Conservation (phyloP, 495 filamentous ascomycete species). For the Durotheca rogersii region DNA sequence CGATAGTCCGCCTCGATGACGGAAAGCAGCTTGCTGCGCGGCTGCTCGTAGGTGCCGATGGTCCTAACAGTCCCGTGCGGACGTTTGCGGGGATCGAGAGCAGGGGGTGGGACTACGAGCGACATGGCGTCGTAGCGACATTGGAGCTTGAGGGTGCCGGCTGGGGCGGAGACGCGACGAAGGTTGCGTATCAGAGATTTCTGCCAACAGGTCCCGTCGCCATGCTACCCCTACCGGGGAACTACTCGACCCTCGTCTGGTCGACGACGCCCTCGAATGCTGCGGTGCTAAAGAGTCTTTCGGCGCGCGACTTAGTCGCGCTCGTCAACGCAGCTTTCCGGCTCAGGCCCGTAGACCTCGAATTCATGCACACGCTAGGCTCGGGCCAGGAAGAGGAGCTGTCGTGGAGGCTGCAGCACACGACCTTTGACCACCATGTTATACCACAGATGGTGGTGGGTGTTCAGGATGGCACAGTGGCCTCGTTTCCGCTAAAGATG, state of each 20-base stretch:
- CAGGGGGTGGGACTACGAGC: conserved; percentile 88
- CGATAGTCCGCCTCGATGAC: conserved; percentile 68
- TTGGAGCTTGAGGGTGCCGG: conserved; percentile 64
- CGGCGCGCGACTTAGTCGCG: conserved; percentile 69
- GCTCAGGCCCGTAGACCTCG: conserved; percentile 72
- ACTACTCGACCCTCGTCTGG: conserved; percentile 86
- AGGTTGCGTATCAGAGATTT: conserved; percentile 92
- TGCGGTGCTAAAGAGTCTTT: conserved; percentile 73
- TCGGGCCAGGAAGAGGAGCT: conserved; percentile 72
- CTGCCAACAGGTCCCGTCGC: conserved; percentile 89
- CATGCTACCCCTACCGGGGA: conserved; percentile 82
- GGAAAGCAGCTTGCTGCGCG: conserved; percentile 69
- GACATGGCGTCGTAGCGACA: conserved; percentile 89
- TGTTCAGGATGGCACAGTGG: conserved; percentile 78
- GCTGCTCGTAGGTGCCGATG: conserved; percentile 89
- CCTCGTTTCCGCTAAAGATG: conserved; percentile 87
- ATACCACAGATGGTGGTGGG: conserved; percentile 56
- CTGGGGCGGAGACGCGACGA: conserved; percentile 55
- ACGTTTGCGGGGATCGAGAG: conserved; percentile 82
- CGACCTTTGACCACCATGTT: conserved; percentile 46
- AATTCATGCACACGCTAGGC: conserved; percentile 68
- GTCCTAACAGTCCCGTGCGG: conserved; percentile 90
- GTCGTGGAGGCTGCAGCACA: conserved; percentile 76
- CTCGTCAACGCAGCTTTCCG: conserved; percentile 95
- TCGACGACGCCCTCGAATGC: conserved; percentile 80